Evolutionary conservation across 2,329 filamentous ascomycete genomes (phyloP).

Genomic region (Pseudocercospora macadamiae): DNA sequence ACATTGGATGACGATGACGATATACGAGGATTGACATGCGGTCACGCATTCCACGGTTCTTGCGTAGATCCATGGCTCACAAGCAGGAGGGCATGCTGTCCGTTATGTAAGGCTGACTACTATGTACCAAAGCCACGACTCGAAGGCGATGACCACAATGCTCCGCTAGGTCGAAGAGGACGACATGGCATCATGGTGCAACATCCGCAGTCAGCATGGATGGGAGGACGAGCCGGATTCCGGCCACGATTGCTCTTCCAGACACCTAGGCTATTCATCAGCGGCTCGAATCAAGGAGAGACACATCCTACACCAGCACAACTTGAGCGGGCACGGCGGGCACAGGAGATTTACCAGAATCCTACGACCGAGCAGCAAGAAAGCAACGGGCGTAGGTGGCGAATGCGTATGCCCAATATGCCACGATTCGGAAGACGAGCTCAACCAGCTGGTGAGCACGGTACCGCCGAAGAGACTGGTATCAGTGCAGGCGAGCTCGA

Average conservation of each 20-base stretch:
- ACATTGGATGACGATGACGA: conserved; percentile 93
- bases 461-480: conserved; percentile 26
- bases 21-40: conserved; percentile 88
- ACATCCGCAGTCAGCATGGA: conserved; percentile 34
- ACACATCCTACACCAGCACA: conserved; percentile 11
- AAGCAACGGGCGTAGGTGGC: conserved; percentile 25
- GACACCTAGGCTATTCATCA: conserved; percentile 32
- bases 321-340: conserved; percentile 15
- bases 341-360: conserved; percentile 14
- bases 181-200: conserved; percentile 23
- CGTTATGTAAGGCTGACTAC: conserved; percentile 97
- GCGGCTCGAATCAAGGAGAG: conserved; percentile 15
- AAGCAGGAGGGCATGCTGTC: conserved; percentile 89
- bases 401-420: conserved; percentile 30
- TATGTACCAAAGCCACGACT: conserved; percentile 89
- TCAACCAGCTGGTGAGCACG: conserved; percentile 22
- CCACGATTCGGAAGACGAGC: conserved; percentile 32
- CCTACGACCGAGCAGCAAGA: conserved; percentile 13
- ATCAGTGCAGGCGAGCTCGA: conserved; percentile 33
- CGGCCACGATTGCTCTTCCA: conserved; percentile 34
- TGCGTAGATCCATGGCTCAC: conserved; percentile 98
- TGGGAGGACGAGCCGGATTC: conserved; percentile 30
- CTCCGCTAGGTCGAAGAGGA: conserved; percentile 16
- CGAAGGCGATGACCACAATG: conserved; percentile 48
- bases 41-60: conserved; percentile 96